Conservation (phyloP, 2,329 filamentous ascomycete species). For the Colletotrichum chlorophyti region DNA sequence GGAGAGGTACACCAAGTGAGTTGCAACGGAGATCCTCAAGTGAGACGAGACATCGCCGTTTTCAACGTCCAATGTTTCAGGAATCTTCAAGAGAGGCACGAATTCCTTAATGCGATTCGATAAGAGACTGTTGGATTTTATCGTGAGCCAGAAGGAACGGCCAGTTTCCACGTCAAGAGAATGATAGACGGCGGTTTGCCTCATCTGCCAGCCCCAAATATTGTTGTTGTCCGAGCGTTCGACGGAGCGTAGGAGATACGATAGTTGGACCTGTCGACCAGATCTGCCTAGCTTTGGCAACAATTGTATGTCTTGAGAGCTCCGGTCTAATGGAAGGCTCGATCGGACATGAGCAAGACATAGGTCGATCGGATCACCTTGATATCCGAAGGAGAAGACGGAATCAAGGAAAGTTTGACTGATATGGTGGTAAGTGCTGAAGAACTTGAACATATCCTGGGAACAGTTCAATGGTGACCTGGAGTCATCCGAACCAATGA, state of each 20-base stretch:
- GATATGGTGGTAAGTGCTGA: neutral
- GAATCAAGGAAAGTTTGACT: neutral
- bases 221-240: neutral
- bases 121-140: neutral
- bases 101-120: accelerated
- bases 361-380: neutral
- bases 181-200: conserved; percentile 1
- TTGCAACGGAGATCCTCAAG: neutral
- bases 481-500: neutral
- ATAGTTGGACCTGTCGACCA: neutral
- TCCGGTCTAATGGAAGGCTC: neutral
- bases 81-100: neutral
- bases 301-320: neutral
- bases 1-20: neutral
- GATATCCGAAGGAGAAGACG: neutral
- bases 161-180: neutral
- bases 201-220: neutral
- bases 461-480: neutral
- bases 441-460: neutral
- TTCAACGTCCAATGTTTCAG: neutral
- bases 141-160: neutral
- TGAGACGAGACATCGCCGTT: neutral
- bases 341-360: neutral
- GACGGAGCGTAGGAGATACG: conserved; percentile 4
- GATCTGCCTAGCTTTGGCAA: neutral